A percentile compares a stretch with the other conserved stretches of the same genome.
phyloP scores from a whole-genome alignment of 2,329 filamentous ascomycete genomes.

The Chrysosporium keratinophilum region DNA sequence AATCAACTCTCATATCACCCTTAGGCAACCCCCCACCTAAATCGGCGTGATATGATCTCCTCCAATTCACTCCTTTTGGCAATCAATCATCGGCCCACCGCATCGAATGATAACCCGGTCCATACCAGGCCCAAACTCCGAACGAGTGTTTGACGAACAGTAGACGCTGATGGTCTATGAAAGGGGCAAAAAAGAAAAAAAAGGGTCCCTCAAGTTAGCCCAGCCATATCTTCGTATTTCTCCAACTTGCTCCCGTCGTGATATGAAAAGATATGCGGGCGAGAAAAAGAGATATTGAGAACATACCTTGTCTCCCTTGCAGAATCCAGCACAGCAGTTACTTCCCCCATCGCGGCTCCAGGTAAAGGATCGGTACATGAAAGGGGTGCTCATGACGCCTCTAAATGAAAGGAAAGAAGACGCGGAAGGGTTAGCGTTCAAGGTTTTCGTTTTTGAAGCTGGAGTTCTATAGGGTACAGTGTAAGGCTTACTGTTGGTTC shows the following conservation, averaged over 20 bases:
- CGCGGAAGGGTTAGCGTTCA: background rate
- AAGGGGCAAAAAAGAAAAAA: background rate
- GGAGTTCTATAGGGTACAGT: background rate
- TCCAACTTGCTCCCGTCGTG: too few species aligned
- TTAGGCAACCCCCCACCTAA: too few species aligned
- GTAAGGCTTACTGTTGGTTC: background rate
- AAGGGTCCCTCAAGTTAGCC: background rate
- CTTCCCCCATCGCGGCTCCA: background rate
- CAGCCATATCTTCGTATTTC: too few species aligned
- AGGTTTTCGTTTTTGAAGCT: background rate
- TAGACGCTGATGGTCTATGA: background rate
- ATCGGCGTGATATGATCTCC: background rate
- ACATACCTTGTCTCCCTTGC: constrained; percentile 5
- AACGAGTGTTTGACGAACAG: background rate
- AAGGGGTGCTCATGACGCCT: background rate
- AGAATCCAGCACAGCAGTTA: constrained; percentile 9
- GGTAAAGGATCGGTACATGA: constrained; percentile 1
- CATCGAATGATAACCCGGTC: constrained; percentile 9
- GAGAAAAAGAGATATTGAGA: background rate
- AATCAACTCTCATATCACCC: too few species aligned
- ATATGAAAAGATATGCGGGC: background rate
- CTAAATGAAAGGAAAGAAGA: background rate
- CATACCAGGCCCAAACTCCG: constrained; percentile 5
- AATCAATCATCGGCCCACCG: constrained; percentile 6
- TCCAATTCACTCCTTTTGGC: background rate